Evolutionary conservation across 495 filamentous ascomycete genomes (phyloP).

Genomic region (Podospora comata): DNA sequence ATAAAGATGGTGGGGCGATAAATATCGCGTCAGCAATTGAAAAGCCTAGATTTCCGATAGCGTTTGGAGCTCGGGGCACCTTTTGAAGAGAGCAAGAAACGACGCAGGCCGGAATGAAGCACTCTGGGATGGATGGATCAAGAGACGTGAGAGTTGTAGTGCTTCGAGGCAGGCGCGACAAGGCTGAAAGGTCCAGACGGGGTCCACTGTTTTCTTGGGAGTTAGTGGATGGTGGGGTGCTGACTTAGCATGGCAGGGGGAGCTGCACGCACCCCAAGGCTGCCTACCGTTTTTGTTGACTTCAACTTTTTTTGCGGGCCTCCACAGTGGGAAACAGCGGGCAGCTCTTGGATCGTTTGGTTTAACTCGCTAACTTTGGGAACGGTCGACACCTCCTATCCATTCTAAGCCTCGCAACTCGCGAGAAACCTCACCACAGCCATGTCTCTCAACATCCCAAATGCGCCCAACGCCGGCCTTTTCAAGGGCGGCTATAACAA

Average conservation of each 20-base stretch:
- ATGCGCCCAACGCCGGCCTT: conserved; percentile 83
- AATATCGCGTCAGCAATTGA: background rate
- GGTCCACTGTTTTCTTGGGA: conserved; percentile 2
- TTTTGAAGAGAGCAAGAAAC: background rate
- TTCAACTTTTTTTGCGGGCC: conserved; percentile 40
- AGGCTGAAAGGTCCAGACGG: conserved; percentile 22
- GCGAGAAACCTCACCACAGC: conserved; percentile 25
- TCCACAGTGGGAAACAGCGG: conserved; percentile 24
- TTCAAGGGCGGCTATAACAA: conserved; percentile 98
- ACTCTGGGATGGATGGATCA: background rate
- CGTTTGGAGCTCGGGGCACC: background rate
- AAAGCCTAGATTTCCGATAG: background rate
- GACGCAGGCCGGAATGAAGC: background rate
- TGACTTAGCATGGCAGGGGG: conserved; percentile 11
- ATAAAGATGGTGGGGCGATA: background rate
- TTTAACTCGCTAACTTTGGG: conserved; percentile 9
- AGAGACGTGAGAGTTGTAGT: background rate
- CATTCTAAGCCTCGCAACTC: conserved; percentile 12
- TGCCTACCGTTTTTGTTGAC: conserved; percentile 24
- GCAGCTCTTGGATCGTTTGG: conserved; percentile 15
- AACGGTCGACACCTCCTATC: background rate
- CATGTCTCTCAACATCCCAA: conserved; percentile 95
- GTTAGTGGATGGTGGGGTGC: background rate
- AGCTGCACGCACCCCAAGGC: conserved; percentile 22
- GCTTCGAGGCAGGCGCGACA: conserved; percentile 13